These are phyloP conservation scores for Globisporangium cystogenes DNA, from an alignment of 352 stramenopile species.

Conservation along the genomic window DNA sequence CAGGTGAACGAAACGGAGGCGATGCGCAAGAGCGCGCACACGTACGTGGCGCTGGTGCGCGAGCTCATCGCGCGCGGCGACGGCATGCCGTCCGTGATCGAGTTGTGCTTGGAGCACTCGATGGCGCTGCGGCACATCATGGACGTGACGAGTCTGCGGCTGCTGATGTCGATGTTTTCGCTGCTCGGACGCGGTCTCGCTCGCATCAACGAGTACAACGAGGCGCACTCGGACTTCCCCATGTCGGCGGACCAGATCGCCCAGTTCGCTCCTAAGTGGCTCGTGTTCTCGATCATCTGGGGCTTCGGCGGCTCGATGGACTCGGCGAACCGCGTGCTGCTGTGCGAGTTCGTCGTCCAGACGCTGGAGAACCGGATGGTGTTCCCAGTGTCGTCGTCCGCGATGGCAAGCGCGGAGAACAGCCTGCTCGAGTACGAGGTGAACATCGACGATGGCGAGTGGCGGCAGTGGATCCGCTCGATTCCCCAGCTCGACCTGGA, in stretches of 20 bases:
- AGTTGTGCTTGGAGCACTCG: constrained; percentile 91
- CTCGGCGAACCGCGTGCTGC: constrained; percentile 86
- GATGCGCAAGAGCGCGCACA: constrained; percentile 57
- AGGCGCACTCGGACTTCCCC: constrained; percentile 97
- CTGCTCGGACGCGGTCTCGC: constrained; percentile 93
- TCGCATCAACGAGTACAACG: constrained; percentile 97
- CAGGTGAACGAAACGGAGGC: constrained; percentile 62
- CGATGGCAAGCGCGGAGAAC: constrained; percentile 51
- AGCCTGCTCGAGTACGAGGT: constrained; percentile 96
- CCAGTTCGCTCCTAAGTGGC: constrained; percentile 95
- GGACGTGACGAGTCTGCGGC: constrained; percentile 90
- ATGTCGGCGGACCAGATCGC: constrained; percentile 96
- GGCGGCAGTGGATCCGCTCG: constrained; percentile 93
- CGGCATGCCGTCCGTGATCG: constrained; percentile 77
- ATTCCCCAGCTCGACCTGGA: constrained; percentile 98
- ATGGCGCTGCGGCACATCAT: constrained; percentile 94
- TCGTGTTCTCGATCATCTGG: constrained; percentile 98
- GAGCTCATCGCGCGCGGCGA: constrained; percentile 49
- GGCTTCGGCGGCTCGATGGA: constrained; percentile 98
- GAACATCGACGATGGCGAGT: constrained; percentile 96
- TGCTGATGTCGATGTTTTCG: constrained; percentile 96
- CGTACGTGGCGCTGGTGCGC: constrained; percentile 55
- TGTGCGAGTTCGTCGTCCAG: constrained; percentile 90
- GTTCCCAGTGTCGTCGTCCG: constrained; percentile 66
- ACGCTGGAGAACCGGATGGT: constrained; percentile 84